A percentile compares a stretch with the other conserved stretches of the same genome.
Evolutionary conservation across 345 rosid species (phyloP).

Genomic region (Fremontodendron californicum): DNA sequence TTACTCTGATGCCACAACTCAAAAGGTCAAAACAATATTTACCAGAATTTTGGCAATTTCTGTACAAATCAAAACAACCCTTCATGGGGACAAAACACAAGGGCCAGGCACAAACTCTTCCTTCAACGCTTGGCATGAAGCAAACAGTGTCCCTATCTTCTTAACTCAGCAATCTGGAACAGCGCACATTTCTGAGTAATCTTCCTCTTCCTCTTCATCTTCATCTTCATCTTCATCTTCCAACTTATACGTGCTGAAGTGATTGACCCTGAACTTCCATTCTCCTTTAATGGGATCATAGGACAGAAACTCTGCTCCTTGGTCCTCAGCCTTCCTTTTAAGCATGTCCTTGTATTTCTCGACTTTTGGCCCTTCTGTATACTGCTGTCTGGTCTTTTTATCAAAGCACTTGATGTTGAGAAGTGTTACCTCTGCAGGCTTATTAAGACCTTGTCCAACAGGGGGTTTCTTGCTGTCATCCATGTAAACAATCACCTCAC

Average conservation of each 20-base stretch:
- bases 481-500: conserved; percentile 91
- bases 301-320: conserved; percentile 83
- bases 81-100: background rate
- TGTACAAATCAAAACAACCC: conserved; percentile 17
- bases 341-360: conserved; percentile 84
- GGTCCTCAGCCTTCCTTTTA: conserved; percentile 77
- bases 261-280: conserved; percentile 87
- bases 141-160: background rate
- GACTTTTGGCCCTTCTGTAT: conserved; percentile 57
- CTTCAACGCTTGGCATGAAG: background rate
- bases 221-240: conserved; percentile 33
- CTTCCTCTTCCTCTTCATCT: conserved; percentile 24
- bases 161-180: conserved; percentile 22
- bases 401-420: conserved; percentile 90
- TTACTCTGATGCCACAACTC: background rate
- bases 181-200: conserved; percentile 12
- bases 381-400: conserved; percentile 66
- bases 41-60: conserved; percentile 14
- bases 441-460: conserved; percentile 89
- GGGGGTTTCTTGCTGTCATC: conserved; percentile 90
- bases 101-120: background rate
- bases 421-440: conserved; percentile 92
- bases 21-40: background rate
- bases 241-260: conserved; percentile 68
- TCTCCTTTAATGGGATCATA: conserved; percentile 75